Conservation (phyloP, 2,329 filamentous ascomycete species). For the Cercospora sp. region DNA sequence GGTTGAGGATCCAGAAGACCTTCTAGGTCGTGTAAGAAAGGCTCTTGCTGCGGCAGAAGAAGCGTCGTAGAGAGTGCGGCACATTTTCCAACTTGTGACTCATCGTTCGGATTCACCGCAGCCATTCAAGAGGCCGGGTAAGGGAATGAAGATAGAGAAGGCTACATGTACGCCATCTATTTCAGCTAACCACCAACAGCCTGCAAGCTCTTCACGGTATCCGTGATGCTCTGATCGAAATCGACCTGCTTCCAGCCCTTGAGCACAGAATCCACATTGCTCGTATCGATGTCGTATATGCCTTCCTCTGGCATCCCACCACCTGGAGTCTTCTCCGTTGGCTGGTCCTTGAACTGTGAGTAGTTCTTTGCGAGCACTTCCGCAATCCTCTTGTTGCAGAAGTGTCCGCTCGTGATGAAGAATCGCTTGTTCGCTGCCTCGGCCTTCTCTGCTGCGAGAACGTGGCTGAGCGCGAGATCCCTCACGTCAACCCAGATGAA, state of each 20-base stretch:
- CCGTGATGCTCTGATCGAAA: constrained; percentile 61
- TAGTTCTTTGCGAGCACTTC: constrained; percentile 59
- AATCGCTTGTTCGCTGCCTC: constrained; percentile 59
- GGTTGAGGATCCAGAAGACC: neutral
- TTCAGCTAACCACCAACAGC: constrained; percentile 37
- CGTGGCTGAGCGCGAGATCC: constrained; percentile 29
- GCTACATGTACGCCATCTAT: neutral
- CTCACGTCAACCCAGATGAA: constrained; percentile 34
- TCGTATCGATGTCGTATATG: constrained; percentile 59
- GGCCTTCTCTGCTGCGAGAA: constrained; percentile 48
- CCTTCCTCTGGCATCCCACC: constrained; percentile 52
- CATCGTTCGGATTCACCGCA: neutral
- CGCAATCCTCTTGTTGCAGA: constrained; percentile 61
- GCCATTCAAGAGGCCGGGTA: neutral
- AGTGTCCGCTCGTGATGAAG: constrained; percentile 62
- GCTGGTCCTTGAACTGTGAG: constrained; percentile 52
- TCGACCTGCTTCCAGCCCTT: constrained; percentile 61
- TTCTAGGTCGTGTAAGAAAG: neutral
- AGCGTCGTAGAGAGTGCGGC: neutral
- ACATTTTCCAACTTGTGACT: too few species aligned
- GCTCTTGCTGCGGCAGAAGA: neutral
- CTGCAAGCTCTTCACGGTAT: constrained; percentile 65
- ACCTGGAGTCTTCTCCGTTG: constrained; percentile 44
- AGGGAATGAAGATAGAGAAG: neutral
- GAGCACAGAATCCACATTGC: constrained; percentile 50